Base-by-base conservation (phyloP, 2,329 filamentous ascomycete species). In the Dactylellina parvicollis region DNA sequence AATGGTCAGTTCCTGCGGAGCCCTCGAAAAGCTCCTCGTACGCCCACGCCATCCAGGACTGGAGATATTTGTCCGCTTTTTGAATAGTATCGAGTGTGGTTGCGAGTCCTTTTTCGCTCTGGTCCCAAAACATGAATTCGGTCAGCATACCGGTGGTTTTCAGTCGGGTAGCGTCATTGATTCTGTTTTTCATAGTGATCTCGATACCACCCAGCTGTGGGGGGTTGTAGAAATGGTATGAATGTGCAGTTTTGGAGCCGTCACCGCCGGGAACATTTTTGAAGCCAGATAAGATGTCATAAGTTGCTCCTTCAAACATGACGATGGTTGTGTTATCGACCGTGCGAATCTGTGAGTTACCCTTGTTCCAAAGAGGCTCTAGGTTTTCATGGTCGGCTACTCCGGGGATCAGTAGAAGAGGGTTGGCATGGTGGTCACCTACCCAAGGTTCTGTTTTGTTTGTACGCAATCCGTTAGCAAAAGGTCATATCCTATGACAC, bases 301-400 rank as follows among this genome's bases (percentile, higher is more conserved):
- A 74, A 7, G 70, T 74, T 4, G 62, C 42, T 2, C 70, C 70
- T 26, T 74, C 70, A 42, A 74, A 74, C 62, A 74, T 69, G 5
- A 74, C 62, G 22, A 74, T 69, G 3, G 70, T 74, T 1, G 70
- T 74, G 26, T 74, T 59, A 32, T 74, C 70, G 34, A 74, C 49
- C 8, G 40, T 47, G n/a, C 70, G 61, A 32, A 74, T 74, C 0
- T 62, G 62, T 20, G 24, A 28, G 26, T 74, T 74, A 22, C 70
- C 70, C 38, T 74, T 74, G 26, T 74, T 74, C 70, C 70, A 74
- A 2, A 74, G 56, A 7, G 70, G 55, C 28, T 74, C 70, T 34
- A 74, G 22, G 26, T 61, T 74, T 20, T 56, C 50, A n/a, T 38
- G 70, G 26, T 73, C 64, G 9, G 55, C 62, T 20, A 69, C 57